Evolutionary conservation across 352 stramenopile genomes (phyloP).

Genomic region (Phytophthora citrophthora): DNA sequence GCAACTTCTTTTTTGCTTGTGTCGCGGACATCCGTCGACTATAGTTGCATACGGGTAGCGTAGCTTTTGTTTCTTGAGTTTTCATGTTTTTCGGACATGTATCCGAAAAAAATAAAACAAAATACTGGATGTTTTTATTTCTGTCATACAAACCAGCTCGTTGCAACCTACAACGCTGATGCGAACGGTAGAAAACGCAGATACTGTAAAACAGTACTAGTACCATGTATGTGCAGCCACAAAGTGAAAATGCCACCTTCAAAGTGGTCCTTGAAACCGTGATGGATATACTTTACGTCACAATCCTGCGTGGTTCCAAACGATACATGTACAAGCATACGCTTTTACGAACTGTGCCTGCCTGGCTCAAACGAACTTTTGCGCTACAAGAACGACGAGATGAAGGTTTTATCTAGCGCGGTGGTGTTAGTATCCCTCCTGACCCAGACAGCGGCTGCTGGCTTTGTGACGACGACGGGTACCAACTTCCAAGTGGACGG

Average conservation of each 20-base stretch:
- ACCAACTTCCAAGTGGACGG: slow-evolving; percentile 33
- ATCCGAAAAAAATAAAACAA: too few species aligned
- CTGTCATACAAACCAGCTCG: too few species aligned
- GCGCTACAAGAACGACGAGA: background rate
- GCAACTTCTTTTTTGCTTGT: background rate
- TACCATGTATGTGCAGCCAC: too few species aligned
- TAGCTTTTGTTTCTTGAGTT: too few species aligned
- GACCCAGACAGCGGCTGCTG: slow-evolving; percentile 13
- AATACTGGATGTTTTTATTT: too few species aligned
- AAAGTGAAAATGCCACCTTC: too few species aligned
- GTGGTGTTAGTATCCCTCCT: background rate
- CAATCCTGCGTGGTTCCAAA: background rate
- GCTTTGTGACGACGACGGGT: slow-evolving; percentile 35
- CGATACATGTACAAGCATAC: background rate
- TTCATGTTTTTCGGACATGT: too few species aligned
- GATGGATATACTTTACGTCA: background rate
- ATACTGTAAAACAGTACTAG: too few species aligned
- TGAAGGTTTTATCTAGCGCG: background rate
- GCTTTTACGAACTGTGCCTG: slow-evolving; percentile 3
- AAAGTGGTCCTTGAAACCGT: background rate
- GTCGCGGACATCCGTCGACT: too few species aligned
- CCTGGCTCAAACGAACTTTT: slow-evolving; percentile 1
- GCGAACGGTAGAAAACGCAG: too few species aligned
- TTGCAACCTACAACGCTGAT: too few species aligned
- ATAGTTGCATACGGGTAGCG: too few species aligned